phyloP scores from a whole-genome alignment of 78 protist species.

The Chrysochromulina parva region DNA sequence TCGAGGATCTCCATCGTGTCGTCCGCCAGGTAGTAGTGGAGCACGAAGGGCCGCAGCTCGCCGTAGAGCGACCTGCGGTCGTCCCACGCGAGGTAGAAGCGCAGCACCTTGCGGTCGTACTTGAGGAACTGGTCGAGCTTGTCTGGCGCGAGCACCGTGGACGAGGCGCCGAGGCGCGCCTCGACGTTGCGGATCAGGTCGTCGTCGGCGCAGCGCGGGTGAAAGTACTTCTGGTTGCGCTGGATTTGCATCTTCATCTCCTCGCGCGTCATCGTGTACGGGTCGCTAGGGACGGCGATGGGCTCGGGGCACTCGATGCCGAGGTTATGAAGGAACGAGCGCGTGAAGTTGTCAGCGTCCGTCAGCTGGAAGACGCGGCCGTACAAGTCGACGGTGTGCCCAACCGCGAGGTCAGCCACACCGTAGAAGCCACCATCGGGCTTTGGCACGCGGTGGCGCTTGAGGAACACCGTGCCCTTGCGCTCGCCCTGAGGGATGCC shows the following conservation, averaged over 20 bases:
- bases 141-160: background rate
- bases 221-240: conserved; percentile 30
- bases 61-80: conserved; percentile 58
- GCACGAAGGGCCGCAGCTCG: conserved; percentile 48
- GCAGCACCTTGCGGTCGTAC: conserved; percentile 67
- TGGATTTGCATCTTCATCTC: background rate
- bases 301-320: background rate
- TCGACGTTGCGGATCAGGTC: conserved; percentile 5
- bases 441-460: conserved; percentile 49
- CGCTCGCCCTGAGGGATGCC: conserved; percentile 60
- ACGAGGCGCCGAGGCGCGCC: background rate
- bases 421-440: background rate
- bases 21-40: conserved; percentile 80
- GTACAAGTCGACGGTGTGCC: conserved; percentile 40
- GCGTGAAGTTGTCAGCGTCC: conserved; percentile 64
- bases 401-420: conserved; percentile 56
- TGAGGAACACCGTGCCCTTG: conserved; percentile 36
- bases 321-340: background rate
- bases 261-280: background rate
- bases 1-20: conserved; percentile 66
- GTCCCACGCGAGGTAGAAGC: conserved; percentile 76
- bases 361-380: conserved; percentile 43
- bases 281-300: background rate
- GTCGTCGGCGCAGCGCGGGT: background rate
- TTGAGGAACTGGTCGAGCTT: conserved; percentile 50